Base-by-base conservation (phyloP, 208 protist genomes). In the Crithidia bombi region DNA sequence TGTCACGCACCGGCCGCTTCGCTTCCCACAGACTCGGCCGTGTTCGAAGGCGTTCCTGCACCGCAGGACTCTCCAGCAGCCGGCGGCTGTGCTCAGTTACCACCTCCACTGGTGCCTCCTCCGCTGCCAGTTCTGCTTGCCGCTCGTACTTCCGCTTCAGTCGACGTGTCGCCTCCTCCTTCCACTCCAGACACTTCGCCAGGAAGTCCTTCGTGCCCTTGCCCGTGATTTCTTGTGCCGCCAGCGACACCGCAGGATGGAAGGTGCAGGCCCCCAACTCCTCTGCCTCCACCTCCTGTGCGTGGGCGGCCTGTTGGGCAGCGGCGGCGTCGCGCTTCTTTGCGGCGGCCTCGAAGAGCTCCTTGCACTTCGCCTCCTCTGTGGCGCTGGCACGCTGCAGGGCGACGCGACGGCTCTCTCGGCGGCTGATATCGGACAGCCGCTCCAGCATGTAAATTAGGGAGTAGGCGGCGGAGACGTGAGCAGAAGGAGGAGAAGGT, bases 171-270 rank as follows among this genome's bases (percentile, higher is more conserved):
- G 54, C 54, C 62, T 78, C 68, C 50, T 83, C 68, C 52, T 77
- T 65, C 83, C 89, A 94, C 70, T 82, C 78, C 11, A 90, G 25
- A 39, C 83, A 90, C 59, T 73, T 82, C 44, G 83, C 71, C 78
- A 90, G 83, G 64, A 91, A 94, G 15, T 73, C 62, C 25, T 71
- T 66, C 15, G 69, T 63, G 12, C 84, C 83, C 47, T 88, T 92
- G 2, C 62, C 58, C 17, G 71, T 47, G 30, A 78, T 12, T 51
- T 54, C 44, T 58, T 66, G 71, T 12, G 77, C 84, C 5, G 41
- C 57, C 19, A 38, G 21, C 2, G 79, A 85, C 21, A 91, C 69
- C 1, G 63, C 39, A 6, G 83, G 83, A 32, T 66, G 69, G 62
- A 90, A 91, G 49, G 83, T 88, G 65, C 89, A 91, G 47, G 65